A percentile compares a stretch with the other conserved stretches of the same genome.
Conservation (phyloP, 257 asterid species). For the Voacanga thouarsii region DNA sequence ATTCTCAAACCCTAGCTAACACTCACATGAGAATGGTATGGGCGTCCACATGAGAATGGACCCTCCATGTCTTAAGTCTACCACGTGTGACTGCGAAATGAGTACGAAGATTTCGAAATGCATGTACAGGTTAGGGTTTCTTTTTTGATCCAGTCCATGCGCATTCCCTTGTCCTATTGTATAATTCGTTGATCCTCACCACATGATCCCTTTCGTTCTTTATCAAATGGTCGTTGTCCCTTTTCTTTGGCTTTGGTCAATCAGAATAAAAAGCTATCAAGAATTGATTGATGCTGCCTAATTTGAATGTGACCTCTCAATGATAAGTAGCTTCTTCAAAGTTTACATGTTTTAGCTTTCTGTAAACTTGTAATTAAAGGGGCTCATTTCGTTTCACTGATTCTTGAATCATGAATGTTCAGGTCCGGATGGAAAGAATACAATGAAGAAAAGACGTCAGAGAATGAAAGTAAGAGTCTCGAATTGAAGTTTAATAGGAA, state of each 20-base stretch:
- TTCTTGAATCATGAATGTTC: too few relatives aligned
- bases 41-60: constrained; percentile 42
- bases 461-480: too few relatives aligned
- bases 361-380: not conserved
- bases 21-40: constrained; percentile 32
- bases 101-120: constrained; percentile 5
- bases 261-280: constrained; percentile 27
- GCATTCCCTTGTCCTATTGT: constrained; percentile 23
- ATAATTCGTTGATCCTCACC: constrained; percentile 21
- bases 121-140: not conserved
- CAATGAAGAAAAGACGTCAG: too few relatives aligned
- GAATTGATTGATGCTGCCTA: constrained; percentile 13
- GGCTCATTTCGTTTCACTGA: too few relatives aligned
- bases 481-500: too few relatives aligned
- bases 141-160: constrained; percentile 29
- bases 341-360: not conserved
- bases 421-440: too few relatives aligned
- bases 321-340: not conserved
- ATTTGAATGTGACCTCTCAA: constrained; percentile 2
- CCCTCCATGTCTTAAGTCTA: constrained; percentile 21
- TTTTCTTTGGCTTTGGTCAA: constrained; percentile 29
- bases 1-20: constrained; percentile 22
- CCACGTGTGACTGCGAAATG: constrained; percentile 26
- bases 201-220: constrained; percentile 21
- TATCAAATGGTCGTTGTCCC: constrained; percentile 27